Evolutionary conservation across 306 rosid species (phyloP), one percentile per base, ranked within the genome.

Genomic region (Pyrus betulifolia): DNA sequence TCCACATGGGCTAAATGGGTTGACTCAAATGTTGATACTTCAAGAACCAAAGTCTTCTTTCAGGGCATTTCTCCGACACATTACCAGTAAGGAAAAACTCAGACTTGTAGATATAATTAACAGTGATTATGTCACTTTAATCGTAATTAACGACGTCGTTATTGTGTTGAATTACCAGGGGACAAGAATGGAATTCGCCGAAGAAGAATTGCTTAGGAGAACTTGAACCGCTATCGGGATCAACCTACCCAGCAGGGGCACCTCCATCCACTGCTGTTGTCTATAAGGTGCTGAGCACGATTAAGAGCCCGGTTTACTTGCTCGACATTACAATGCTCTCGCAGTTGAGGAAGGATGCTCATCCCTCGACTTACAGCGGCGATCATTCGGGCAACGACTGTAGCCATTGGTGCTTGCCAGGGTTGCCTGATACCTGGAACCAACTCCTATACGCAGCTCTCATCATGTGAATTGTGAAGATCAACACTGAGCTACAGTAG

Each of bases 391-490:
- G 97, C 86, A 95, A 85, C 3, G 99, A 95, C 55, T 95, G 99
- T 77, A 95, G 97, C 85, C 99, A 95, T 25, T 95, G 99, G 99
- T 95, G 99, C 78, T 84, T 95, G 18, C 99, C 99, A 8, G 99
- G 99, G 17, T 77, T 92, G 74, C 99, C 99, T 14, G 99, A 95
- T 79, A 89, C 97, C 10, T 95, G 99, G 99, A 95, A 95, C 85
- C 97, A 90, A 71, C 97, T 95, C 75, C 78, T 92, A 14, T 90
- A 89, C 62, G 93, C 99, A 21, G 87, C 91, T 27, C 96, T 95
- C 46, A 67, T 75, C 61, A 81, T 76, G 83, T 86, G 86, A 88
- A 54, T 79, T 78, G 83, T 86, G 85, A 87, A 54, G 49, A 45
- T 23, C 27, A 12, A 55, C 38, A 71, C 51, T 23, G 6, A 46